Evolutionary conservation across 768 basidiomycete species (phyloP).

Genomic region (Hemileccinum impolitum): DNA sequence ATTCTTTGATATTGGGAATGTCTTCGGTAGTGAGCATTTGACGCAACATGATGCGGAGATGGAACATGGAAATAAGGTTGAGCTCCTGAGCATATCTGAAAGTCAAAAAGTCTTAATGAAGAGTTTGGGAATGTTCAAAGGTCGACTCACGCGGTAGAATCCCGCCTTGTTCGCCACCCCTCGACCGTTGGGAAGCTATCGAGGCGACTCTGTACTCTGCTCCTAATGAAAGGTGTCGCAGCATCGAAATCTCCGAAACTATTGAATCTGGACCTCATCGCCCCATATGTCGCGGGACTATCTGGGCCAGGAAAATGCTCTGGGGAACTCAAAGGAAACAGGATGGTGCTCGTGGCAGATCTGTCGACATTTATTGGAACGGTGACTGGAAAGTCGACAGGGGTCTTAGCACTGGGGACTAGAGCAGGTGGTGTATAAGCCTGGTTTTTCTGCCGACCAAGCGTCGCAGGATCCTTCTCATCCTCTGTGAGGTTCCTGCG

Average conservation of each 20-base stretch:
- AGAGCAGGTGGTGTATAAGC: constrained; percentile 26
- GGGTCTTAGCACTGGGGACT: constrained; percentile 45
- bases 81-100: constrained; percentile 78
- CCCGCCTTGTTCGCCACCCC: constrained; percentile 83
- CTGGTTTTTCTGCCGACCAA: constrained; percentile 37
- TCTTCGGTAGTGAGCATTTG: constrained; percentile 84
- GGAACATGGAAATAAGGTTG: constrained; percentile 81
- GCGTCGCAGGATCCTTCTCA: constrained; percentile 55
- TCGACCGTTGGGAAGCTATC: constrained; percentile 55
- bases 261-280: constrained; percentile 60
- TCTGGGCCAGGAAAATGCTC: constrained; percentile 53
- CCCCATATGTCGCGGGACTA: constrained; percentile 49
- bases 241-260: constrained; percentile 73
- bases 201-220: constrained; percentile 77
- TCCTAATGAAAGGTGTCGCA: constrained; percentile 77
- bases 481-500: constrained; percentile 73
- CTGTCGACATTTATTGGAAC: constrained; percentile 51
- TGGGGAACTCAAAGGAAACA: constrained; percentile 78
- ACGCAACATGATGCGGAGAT: constrained; percentile 85
- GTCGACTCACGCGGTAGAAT: constrained; percentile 79
- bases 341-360: constrained; percentile 61
- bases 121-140: constrained; percentile 1
- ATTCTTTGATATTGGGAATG: constrained; percentile 80
- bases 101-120: constrained; percentile 1
- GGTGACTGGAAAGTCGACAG: constrained; percentile 55